Percentiles rank a stretch among this genome's conserved stretches.
These are phyloP conservation scores for Torulaspora globosa DNA, from an alignment of 1,139 yeast species.

Conservation along the genomic window DNA sequence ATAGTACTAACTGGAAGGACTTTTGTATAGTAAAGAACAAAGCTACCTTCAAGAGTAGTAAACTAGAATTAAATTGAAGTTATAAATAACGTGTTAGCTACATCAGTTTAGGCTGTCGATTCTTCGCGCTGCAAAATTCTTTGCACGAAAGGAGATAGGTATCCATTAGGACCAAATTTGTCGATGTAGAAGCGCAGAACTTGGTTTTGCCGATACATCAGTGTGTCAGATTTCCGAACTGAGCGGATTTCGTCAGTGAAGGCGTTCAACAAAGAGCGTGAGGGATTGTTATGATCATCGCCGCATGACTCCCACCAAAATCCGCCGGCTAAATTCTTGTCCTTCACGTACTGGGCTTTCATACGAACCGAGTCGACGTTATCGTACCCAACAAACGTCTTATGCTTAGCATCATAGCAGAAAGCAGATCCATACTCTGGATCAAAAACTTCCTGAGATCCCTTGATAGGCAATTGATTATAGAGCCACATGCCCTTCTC, in stretches of 20 bases:
- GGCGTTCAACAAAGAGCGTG: slow-evolving; percentile 41
- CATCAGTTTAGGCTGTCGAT: neutral
- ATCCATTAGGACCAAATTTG: slow-evolving; percentile 20
- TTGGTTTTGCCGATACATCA: slow-evolving; percentile 21
- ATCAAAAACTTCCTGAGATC: slow-evolving; percentile 50
- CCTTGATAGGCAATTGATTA: slow-evolving; percentile 47
- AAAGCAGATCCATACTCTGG: slow-evolving; percentile 53
- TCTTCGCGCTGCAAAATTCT: neutral
- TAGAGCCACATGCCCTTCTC: slow-evolving; percentile 54
- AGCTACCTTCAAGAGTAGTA: neutral
- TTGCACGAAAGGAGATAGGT: slow-evolving; percentile 16
- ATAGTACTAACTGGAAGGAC: neutral
- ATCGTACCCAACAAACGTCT: slow-evolving; percentile 62
- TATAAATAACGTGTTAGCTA: no score
- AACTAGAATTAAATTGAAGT: no score
- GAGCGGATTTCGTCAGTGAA: slow-evolving; percentile 20
- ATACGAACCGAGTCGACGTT: slow-evolving; percentile 47
- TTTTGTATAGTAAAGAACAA: slow-evolving; percentile 6
- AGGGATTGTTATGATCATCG: slow-evolving; percentile 42
- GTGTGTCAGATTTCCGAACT: slow-evolving; percentile 13
- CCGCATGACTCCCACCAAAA: slow-evolving; percentile 96
- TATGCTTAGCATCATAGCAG: slow-evolving; percentile 43
- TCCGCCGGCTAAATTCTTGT: slow-evolving; percentile 65
- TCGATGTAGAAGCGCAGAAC: slow-evolving; percentile 24
- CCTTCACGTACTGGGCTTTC: slow-evolving; percentile 58